These are phyloP conservation scores for Trametes pubescens DNA, from an alignment of 1,284 basidiomycete species.

Conservation along the genomic window DNA sequence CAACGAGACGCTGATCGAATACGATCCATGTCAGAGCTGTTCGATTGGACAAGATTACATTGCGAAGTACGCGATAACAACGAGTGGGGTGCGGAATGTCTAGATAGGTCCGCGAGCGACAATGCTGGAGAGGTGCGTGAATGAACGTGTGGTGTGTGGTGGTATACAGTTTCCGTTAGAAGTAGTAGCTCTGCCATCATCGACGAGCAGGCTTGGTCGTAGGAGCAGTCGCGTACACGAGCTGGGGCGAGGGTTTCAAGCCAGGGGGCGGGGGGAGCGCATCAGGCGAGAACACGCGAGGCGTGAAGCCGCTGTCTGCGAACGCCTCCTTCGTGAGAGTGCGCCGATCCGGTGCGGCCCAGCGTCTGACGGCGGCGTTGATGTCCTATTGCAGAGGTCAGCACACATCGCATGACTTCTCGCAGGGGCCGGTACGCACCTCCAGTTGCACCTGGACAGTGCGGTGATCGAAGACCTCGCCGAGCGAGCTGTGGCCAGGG, in stretches of 20 bases:
- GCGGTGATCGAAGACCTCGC: conserved; percentile 4
- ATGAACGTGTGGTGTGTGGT: neutral
- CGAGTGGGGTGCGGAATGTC: neutral
- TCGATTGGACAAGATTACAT: neutral
- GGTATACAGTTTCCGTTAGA: neutral
- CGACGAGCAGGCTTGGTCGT: neutral
- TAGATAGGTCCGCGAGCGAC: neutral
- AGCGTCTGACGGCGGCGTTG: neutral
- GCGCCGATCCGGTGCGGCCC: neutral
- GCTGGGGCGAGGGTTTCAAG: neutral
- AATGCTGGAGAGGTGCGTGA: neutral
- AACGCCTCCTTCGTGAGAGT: neutral
- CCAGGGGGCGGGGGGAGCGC: neutral
- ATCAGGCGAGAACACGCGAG: neutral
- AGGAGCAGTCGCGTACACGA: neutral
- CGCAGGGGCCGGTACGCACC: neutral
- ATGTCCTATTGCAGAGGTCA: conserved; percentile 7
- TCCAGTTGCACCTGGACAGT: conserved; percentile 12
- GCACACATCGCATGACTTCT: too few species aligned
- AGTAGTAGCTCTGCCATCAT: neutral
- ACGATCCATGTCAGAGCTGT: neutral
- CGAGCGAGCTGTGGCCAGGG: conserved; percentile 14
- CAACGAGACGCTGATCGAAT: neutral
- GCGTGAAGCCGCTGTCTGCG: neutral
- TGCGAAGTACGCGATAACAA: neutral